Base-by-base conservation (phyloP, 768 basidiomycete species). In the Leucocoprinus birnbaumii region DNA sequence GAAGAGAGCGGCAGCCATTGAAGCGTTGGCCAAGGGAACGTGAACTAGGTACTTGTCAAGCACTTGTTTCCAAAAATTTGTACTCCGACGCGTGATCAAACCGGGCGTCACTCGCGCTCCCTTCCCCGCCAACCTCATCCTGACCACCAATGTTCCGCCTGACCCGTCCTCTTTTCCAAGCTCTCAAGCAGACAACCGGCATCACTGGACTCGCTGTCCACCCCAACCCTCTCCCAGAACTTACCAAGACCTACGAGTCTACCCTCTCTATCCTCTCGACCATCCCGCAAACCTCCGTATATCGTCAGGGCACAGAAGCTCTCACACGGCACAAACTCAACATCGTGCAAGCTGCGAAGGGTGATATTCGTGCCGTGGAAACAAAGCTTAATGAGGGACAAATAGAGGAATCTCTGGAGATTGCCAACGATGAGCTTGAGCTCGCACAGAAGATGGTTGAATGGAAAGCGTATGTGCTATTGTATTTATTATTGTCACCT, bases 291-390 rank as follows among this genome's bases (percentile, higher is more conserved):
- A 81, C 86, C 49, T 90, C 91, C 61, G 85, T 92, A 44, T 98
- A 98, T 73, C 85, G 91, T 56, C 94, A 96, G 71, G 86, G 89
- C 51, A 85, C 84, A 26, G 91, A 95, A 71, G 87, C 89, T 8
- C 80, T 95, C 63, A 89, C 86, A n/a, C 82, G 82, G 60, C 84
- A 84, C 66, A 90, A 91, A 65, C 80, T 96, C 56, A 79, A 74
- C 63, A 79, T 91, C 54, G 78, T 96, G 42, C 78, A 91, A 66
- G 73, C 71, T 27, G 84, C 85, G 38, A 82, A 82, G 31, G 87
- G 84, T 24, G 83, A 92, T 60, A 69, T 93, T 45, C 68, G 72
- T 16, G 69, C 73, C 7, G 89, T 80, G 8, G 95, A 97, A 74
- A 82, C 78, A 66, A 80, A 82, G 68, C 67, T 98, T 38, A 81